Percentiles rank a stretch among this genome's conserved stretches.
Conservation (phyloP, 2,329 filamentous ascomycete genomes). For the Pezicula carpinea region DNA sequence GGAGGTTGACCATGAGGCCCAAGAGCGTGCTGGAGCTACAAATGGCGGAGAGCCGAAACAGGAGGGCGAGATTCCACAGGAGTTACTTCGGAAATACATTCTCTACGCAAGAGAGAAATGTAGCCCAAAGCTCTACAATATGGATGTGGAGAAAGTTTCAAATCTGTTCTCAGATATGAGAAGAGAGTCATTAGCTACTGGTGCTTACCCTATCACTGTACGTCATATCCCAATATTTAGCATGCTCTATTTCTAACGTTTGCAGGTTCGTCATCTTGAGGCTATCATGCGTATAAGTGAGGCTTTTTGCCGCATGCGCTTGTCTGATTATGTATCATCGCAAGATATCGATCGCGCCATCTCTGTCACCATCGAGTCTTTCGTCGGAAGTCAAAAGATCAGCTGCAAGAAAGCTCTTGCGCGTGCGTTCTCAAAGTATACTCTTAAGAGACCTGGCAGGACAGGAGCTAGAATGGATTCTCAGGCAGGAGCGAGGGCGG, state of each 20-base stretch:
- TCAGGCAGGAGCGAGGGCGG: conserved; percentile 16
- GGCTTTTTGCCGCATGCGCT: conserved; percentile 92
- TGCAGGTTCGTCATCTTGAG: conserved; percentile 89
- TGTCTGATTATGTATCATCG: conserved; percentile 90
- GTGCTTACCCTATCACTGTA: conserved; percentile 97
- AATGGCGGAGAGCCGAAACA: conserved; percentile 43
- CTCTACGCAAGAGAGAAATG: conserved; percentile 89
- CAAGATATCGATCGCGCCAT: conserved; percentile 96
- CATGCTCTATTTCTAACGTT: conserved; percentile 7
- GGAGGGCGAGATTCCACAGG: conserved; percentile 78
- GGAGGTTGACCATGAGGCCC: conserved; percentile 57
- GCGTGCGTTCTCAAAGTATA: conserved; percentile 94
- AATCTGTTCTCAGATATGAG: conserved; percentile 95
- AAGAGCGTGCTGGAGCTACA: conserved; percentile 33
- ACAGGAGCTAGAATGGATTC: conserved; percentile 17
- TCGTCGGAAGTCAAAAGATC: conserved; percentile 93
- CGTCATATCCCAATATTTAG: conserved; percentile 29
- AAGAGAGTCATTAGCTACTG: conserved; percentile 85
- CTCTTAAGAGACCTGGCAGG: conserved; percentile 38
- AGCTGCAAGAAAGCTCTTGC: conserved; percentile 96
- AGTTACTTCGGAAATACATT: conserved; percentile 92
- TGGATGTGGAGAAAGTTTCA: conserved; percentile 96
- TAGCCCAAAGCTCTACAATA: conserved; percentile 89
- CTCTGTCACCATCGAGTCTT: conserved; percentile 92
- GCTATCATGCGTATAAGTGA: conserved; percentile 95